Conservation (phyloP, 768 basidiomycete species). For the Trichaptum fuscoviolaceum region DNA sequence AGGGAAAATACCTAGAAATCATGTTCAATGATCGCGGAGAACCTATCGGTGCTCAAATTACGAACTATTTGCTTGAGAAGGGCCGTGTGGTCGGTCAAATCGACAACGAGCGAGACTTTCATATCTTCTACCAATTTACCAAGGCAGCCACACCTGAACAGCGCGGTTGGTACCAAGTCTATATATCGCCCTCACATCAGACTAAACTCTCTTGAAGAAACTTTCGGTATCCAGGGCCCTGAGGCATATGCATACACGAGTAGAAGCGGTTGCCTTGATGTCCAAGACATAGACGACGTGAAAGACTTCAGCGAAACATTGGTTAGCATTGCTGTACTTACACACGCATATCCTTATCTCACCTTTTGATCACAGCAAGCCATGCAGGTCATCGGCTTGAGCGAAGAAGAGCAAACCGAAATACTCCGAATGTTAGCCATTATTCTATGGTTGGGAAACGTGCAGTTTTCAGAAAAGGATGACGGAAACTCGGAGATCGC, state of each 20-base stretch:
- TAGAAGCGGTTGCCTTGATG: slow-evolving; percentile 86
- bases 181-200: neutral
- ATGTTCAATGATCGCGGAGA: slow-evolving; percentile 95
- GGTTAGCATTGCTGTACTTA: slow-evolving; percentile 38
- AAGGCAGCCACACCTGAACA: slow-evolving; percentile 89
- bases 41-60: slow-evolving; percentile 96
- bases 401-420: slow-evolving; percentile 76
- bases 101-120: slow-evolving; percentile 94
- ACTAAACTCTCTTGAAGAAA: slow-evolving; percentile 50
- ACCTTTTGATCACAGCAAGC: slow-evolving; percentile 54
- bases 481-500: slow-evolving; percentile 80
- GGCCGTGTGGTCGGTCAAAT: slow-evolving; percentile 96
- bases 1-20: slow-evolving; percentile 99
- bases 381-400: slow-evolving; percentile 91
- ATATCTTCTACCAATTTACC: slow-evolving; percentile 99
- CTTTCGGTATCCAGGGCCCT: slow-evolving; percentile 92
- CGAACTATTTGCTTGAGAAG: slow-evolving; percentile 97
- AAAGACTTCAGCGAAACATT: slow-evolving; percentile 86
- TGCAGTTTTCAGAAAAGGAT: slow-evolving; percentile 83
- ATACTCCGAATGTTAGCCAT: slow-evolving; percentile 92
- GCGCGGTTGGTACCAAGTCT: slow-evolving; percentile 51
- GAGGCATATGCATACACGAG: slow-evolving; percentile 94
- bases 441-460: slow-evolving; percentile 94
- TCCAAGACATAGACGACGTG: slow-evolving; percentile 84
- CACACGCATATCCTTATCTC: neutral